Evolutionary conservation across 2,329 filamentous ascomycete species (phyloP).

Genomic region (Aureobasidium sp.): DNA sequence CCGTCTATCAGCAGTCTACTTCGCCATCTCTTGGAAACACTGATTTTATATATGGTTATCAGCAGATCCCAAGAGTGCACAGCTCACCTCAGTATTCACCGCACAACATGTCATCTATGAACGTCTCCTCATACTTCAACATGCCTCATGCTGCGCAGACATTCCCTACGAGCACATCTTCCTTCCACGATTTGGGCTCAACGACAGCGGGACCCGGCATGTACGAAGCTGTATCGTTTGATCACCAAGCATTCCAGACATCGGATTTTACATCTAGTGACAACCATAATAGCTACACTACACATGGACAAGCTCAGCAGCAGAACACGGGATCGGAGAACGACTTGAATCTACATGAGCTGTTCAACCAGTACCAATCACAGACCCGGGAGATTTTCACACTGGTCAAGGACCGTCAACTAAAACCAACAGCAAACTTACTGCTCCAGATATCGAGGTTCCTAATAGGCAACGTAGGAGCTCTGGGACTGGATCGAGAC

Average conservation of each 20-base stretch:
- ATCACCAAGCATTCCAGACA: background rate
- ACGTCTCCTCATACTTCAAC: background rate
- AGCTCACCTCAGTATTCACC: background rate
- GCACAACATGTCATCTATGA: background rate
- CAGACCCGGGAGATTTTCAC: slow-evolving; percentile 61
- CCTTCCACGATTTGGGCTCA: background rate
- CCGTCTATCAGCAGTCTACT: background rate
- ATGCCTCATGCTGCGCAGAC: background rate
- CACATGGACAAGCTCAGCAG: slow-evolving; percentile 37
- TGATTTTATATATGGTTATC: background rate
- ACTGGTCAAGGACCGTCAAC: slow-evolving; percentile 56
- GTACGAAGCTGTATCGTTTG: background rate
- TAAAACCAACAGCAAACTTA: slow-evolving; percentile 53
- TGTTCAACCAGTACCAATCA: slow-evolving; percentile 57
- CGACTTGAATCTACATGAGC: slow-evolving; percentile 46
- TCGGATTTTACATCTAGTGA: background rate
- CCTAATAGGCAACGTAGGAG: slow-evolving; percentile 58
- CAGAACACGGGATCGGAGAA: slow-evolving; percentile 30
- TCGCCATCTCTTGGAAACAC: background rate
- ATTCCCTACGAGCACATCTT: background rate
- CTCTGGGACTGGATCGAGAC: slow-evolving; percentile 70
- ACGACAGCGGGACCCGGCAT: background rate
- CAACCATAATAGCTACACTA: background rate
- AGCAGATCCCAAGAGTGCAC: background rate
- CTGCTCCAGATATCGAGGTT: slow-evolving; percentile 59